phyloP scores from a whole-genome alignment of 2,329 filamentous ascomycete species.

The Clathrospora elynae region DNA sequence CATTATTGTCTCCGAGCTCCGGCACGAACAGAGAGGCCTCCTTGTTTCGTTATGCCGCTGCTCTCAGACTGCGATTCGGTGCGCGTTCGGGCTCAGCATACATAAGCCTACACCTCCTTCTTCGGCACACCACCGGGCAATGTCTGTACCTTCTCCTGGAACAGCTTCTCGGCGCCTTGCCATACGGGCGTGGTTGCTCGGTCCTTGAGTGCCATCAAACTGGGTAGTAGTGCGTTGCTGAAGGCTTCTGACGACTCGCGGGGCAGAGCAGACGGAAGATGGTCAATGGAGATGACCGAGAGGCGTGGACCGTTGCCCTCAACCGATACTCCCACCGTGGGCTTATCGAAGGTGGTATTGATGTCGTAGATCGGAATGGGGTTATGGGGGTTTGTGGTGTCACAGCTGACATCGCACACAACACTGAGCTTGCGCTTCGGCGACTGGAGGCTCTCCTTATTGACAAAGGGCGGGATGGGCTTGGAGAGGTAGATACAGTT shows the following conservation, averaged over 20 bases:
- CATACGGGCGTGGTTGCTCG: constrained; percentile 76
- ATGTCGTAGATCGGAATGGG: constrained; percentile 80
- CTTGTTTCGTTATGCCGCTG: too few species aligned
- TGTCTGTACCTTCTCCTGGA: constrained; percentile 77
- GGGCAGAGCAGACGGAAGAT: constrained; percentile 68
- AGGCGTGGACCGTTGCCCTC: constrained; percentile 64
- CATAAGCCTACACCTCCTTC: constrained; percentile 31
- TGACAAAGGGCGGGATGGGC: constrained; percentile 81
- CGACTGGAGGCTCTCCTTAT: constrained; percentile 68
- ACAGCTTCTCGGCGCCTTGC: constrained; percentile 81
- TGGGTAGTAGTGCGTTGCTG: constrained; percentile 76
- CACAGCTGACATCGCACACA: constrained; percentile 60
- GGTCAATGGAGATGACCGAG: constrained; percentile 71
- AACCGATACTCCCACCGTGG: constrained; percentile 76
- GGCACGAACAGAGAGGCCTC: too few species aligned
- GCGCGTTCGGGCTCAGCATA: too few species aligned
- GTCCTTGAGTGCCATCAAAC: constrained; percentile 77
- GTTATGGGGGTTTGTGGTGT: constrained; percentile 74
- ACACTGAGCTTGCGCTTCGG: constrained; percentile 75
- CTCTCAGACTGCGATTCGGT: too few species aligned
- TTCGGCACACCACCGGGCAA: constrained; percentile 58
- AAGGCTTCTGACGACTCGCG: constrained; percentile 88
- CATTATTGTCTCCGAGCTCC: too few species aligned
- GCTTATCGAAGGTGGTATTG: constrained; percentile 85
- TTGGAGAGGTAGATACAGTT: constrained; percentile 75